phyloP scores from a whole-genome alignment of 2,329 filamentous ascomycete genomes.

The Pseudogymnoascus sp. region DNA sequence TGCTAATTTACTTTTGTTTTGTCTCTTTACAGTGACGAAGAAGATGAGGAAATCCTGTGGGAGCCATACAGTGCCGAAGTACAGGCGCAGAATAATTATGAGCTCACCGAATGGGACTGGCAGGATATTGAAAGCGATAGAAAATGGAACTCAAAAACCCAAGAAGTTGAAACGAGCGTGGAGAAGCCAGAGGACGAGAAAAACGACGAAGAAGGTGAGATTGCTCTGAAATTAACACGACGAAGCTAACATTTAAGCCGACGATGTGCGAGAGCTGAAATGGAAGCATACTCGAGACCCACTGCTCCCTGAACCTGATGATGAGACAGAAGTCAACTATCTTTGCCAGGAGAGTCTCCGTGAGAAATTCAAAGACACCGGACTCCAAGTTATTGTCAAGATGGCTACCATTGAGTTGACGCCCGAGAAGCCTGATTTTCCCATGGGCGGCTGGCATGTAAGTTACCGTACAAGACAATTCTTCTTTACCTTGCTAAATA shows the following conservation, averaged over 20 bases:
- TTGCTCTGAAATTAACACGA: not conserved
- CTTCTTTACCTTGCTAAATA: not conserved
- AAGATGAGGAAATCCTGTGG: not conserved
- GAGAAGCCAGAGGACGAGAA: not conserved
- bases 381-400: slow-evolving; percentile 56
- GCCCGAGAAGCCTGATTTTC: slow-evolving; percentile 44
- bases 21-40: not conserved
- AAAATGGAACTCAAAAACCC: not conserved
- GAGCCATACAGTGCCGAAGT: slow-evolving; percentile 7
- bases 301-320: not conserved
- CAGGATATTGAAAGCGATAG: not conserved
- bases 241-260: slow-evolving; percentile 2
- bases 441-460: slow-evolving; percentile 39
- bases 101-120: slow-evolving; percentile 7
- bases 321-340: not conserved
- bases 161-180: not conserved
- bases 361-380: slow-evolving; percentile 17
- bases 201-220: not conserved
- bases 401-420: slow-evolving; percentile 51
- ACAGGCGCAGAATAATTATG: not conserved
- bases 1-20: not conserved
- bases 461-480: not conserved
- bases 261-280: not conserved
- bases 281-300: not conserved
- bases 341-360: slow-evolving; percentile 14